Evolutionary conservation across 2,329 filamentous ascomycete species (phyloP), one percentile per base, ranked within the genome.

Genomic region (Verticillium dahliae): DNA sequence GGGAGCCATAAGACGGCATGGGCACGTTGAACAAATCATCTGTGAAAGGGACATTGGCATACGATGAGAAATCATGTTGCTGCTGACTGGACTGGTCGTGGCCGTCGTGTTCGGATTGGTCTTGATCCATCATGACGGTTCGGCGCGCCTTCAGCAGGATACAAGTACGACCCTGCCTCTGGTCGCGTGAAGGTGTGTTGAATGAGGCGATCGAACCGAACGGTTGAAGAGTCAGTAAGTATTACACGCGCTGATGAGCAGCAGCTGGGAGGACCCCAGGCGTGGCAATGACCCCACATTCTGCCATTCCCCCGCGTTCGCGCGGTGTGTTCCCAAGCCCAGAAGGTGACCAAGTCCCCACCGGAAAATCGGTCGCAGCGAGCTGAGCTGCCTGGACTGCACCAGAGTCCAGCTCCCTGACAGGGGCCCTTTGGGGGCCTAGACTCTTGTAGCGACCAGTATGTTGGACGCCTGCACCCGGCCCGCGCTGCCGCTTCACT

Each of bases 1-100:
- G 62, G n/a, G 64, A 62, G 7, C 64, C 64, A 41, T 62, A 65
- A 10, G 64, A 63, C 27, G 62, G 57, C n/a, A 62, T 60, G 31
- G 62, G 59, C 15, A 59, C 56, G 56, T 58, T 57, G 39, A 61
- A 64, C 3, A 64, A 18, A 35, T 62, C 62, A 15, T 54, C n/a
- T 9, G 41, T 45, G 34, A 59, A 59, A 33, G 58, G 39, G 18
- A 38, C 33, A 14, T 52, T 33, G 10, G 41, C 38, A 22, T 56
- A 56, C 7, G 54, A 18, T 14, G 27, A 59, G 41, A 31, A 59
- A 13, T 59, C 41, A 22, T 59, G 22, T 18, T 38, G 39, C 31
- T 31, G 37, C 38, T 58, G 38, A n/a, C 35, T 6, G 34, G 34
- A 34, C 55, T 57, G 55, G 45, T 50, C 45, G 45, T 50, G 45